Evolutionary conservation across 2,329 filamentous ascomycete genomes (phyloP).

Genomic region (Diaporthe helianthi): DNA sequence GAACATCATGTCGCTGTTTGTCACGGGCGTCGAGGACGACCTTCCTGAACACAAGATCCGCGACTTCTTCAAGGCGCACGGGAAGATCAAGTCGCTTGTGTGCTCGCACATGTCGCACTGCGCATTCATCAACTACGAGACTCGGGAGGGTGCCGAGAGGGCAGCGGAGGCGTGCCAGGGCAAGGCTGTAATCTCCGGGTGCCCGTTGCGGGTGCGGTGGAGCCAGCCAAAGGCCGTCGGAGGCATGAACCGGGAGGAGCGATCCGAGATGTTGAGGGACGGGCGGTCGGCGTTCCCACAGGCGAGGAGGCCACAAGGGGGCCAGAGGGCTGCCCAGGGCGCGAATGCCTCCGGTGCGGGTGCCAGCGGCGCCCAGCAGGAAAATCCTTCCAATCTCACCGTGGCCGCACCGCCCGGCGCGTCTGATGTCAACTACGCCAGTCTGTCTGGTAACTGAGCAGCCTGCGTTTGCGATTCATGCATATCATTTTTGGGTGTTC

Average conservation of each 20-base stretch:
- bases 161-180: conserved; percentile 88
- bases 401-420: conserved; percentile 82
- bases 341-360: conserved; percentile 40
- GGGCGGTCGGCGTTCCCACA: conserved; percentile 67
- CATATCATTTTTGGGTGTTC: conserved; percentile 39
- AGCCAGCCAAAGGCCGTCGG: conserved; percentile 91
- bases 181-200: conserved; percentile 87
- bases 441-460: conserved; percentile 70
- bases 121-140: conserved; percentile 94
- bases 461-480: background rate
- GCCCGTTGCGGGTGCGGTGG: conserved; percentile 90
- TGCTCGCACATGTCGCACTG: conserved; percentile 98
- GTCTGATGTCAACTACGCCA: conserved; percentile 82
- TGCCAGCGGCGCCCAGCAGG: conserved; percentile 36
- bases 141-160: conserved; percentile 81
- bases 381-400: conserved; percentile 45
- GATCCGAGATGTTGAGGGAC: conserved; percentile 80
- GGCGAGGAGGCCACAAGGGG: conserved; percentile 49
- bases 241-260: conserved; percentile 86
- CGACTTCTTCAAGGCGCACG: conserved; percentile 87
- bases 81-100: conserved; percentile 89
- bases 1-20: conserved; percentile 90
- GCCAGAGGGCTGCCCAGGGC: conserved; percentile 43
- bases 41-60: conserved; percentile 91
- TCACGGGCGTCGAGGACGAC: conserved; percentile 96